Base-by-base conservation (phyloP, 768 basidiomycete genomes). In the Hygrophorus pudorinus region DNA sequence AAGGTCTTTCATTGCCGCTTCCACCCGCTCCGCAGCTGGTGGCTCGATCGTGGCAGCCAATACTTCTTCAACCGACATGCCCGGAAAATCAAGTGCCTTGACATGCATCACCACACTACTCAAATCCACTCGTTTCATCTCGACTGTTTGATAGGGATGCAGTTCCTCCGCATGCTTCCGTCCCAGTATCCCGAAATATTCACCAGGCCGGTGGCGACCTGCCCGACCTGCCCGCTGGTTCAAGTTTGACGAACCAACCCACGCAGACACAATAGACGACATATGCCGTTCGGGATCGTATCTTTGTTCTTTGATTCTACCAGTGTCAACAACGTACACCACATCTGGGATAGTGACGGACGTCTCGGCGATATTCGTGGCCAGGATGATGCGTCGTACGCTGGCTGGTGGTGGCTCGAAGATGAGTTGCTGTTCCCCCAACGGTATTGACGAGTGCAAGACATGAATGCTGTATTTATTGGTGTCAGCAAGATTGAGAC, bases 41-140 rank as follows among this genome's bases (percentile, higher is more conserved):
- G 93, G 85, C 58, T 97, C 92, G 44, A 96, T 96, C 10, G 83
- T 73, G 9, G 76, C 79, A 1, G 76, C 78, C 29, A 97, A 70
- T 16, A 96, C 90, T 48, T 93, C 84, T 55, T 93, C 85, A 5
- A 90, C 86, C 21, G 77, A 64, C 79, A 91, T 79, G 35, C 76
- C 79, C 5, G 88, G 86, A 58, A 96, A 84, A 58, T 89, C 81
- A 29, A 96, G 73, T 7, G 91, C 91, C 56, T 94, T 96, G 60
- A 97, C 78, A 58, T 92, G 92, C 92, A 97, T 97, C 12, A 94
- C 89, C 38, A 93, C 83, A 56, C 91, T 90, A 54, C 79, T 86
- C 52, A 94, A 59, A 60, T 92, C 90, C 10, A 83, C 78, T 28
- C 91, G 75, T 58, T 89, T 89, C 91, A 97, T 97, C 67, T 96